Evolutionary conservation across 495 filamentous ascomycete species (phyloP).

Genomic region (Oidiodendron maius): DNA sequence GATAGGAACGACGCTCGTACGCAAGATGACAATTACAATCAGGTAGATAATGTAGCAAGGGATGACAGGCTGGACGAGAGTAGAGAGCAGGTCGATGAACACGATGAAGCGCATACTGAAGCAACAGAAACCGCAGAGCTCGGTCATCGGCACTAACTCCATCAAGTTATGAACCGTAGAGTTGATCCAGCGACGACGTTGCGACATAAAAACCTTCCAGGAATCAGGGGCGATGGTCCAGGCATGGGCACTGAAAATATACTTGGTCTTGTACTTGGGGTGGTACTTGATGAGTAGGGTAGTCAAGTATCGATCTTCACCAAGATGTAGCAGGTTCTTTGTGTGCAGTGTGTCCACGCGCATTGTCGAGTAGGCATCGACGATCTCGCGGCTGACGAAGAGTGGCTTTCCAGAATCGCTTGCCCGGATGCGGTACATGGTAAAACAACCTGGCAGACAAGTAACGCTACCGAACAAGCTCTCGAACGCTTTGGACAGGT

Average conservation of each 20-base stretch:
- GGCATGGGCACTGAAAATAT: constrained; percentile 83
- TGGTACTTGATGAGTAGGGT: constrained; percentile 92
- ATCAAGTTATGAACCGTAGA: constrained; percentile 97
- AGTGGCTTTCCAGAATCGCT: constrained; percentile 91
- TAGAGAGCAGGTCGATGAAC: constrained; percentile 88
- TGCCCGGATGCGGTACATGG: constrained; percentile 94
- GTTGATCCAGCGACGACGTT: constrained; percentile 99
- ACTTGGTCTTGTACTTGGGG: constrained; percentile 95
- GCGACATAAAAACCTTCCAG: constrained; percentile 91
- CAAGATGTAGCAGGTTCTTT: constrained; percentile 95
- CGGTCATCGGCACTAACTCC: constrained; percentile 85
- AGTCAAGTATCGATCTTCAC: constrained; percentile 93
- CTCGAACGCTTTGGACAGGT: constrained; percentile 97
- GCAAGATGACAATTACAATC: constrained; percentile 61
- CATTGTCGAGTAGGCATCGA: constrained; percentile 81
- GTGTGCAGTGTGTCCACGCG: constrained; percentile 97
- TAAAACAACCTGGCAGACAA: constrained; percentile 96
- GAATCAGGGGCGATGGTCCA: constrained; percentile 95
- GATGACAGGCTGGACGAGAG: constrained; percentile 85
- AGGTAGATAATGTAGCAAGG: constrained; percentile 90
- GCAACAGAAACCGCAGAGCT: constrained; percentile 98
- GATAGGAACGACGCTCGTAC: constrained; percentile 61
- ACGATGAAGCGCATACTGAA: constrained; percentile 99
- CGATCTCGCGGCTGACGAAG: constrained; percentile 87
- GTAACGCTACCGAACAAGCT: constrained; percentile 96